phyloP scores from a whole-genome alignment of 345 rosid species.

The Citrus maxima region DNA sequence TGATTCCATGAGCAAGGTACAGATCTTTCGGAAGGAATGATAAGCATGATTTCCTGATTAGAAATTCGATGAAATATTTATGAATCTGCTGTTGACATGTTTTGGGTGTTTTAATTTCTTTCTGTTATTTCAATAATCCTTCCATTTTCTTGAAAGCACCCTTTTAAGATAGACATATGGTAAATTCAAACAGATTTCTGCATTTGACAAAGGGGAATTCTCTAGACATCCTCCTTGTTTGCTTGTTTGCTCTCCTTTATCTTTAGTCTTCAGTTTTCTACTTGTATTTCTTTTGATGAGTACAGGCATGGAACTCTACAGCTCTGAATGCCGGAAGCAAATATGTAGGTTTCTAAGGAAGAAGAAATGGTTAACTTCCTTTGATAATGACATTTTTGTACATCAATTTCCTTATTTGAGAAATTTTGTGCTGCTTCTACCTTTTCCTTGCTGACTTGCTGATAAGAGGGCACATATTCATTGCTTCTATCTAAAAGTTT shows the following conservation, averaged over 20 bases:
- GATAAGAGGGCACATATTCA: background rate
- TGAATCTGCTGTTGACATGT: background rate
- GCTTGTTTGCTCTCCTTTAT: background rate
- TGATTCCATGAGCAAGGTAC: slow-evolving; percentile 85
- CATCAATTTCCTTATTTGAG: background rate
- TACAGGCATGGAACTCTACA: background rate
- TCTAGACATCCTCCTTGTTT: background rate
- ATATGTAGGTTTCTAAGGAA: no score
- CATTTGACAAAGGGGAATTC: background rate
- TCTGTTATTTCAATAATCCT: background rate
- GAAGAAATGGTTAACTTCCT: background rate
- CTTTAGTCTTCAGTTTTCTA: background rate
- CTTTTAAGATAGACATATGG: background rate
- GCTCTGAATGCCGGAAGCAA: background rate
- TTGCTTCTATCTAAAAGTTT: background rate
- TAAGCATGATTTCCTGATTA: background rate
- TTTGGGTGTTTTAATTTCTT: background rate
- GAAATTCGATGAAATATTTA: background rate
- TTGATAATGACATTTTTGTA: background rate
- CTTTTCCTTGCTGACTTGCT: background rate
- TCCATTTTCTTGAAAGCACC: background rate
- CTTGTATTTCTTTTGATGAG: background rate
- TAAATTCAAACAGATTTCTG: background rate
- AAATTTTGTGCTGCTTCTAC: background rate
- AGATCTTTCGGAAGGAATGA: background rate